A percentile compares a stretch with the other conserved stretches of the same genome.
Conservation (phyloP, 768 basidiomycete species). For the Gyrodon lividus region DNA sequence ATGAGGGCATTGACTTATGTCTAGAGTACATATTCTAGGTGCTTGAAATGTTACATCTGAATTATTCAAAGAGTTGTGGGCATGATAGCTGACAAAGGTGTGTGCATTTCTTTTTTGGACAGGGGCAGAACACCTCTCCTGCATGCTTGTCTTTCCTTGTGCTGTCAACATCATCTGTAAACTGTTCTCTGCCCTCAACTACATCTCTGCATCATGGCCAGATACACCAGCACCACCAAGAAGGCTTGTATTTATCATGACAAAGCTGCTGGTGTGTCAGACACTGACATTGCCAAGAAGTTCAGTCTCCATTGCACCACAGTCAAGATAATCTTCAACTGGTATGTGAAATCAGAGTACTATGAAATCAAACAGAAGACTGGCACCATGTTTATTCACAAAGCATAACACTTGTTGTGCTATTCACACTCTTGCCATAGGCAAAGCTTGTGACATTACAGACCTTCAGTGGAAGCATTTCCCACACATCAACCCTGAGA, state of each 20-base stretch:
- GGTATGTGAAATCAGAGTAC: slow-evolving; percentile 1
- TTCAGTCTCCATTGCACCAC: background rate
- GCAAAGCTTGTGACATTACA: slow-evolving; percentile 8
- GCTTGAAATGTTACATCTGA: background rate
- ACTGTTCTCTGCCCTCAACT: background rate
- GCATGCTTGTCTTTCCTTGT: background rate
- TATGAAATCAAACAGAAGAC: slow-evolving; percentile 7
- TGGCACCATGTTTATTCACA: slow-evolving; percentile 16
- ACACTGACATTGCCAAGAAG: slow-evolving; percentile 3
- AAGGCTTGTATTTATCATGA: slow-evolving; percentile 8
- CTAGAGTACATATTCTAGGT: background rate
- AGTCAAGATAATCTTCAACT: background rate
- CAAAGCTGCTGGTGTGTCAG: background rate
- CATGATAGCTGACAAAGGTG: background rate
- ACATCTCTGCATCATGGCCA: background rate
- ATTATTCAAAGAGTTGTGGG: background rate
- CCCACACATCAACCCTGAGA: slow-evolving; percentile 12
- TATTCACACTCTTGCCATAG: slow-evolving; percentile 7
- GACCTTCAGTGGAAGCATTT: slow-evolving; percentile 19
- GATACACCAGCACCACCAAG: slow-evolving; percentile 6
- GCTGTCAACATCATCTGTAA: background rate
- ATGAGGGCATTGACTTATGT: background rate
- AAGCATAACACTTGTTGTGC: slow-evolving; percentile 10
- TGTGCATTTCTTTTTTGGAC: background rate
- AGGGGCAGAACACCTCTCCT: background rate